These are phyloP conservation scores for Tylopilus vinaceipallidus DNA, from an alignment of 768 basidiomycete species.

Conservation along the genomic window DNA sequence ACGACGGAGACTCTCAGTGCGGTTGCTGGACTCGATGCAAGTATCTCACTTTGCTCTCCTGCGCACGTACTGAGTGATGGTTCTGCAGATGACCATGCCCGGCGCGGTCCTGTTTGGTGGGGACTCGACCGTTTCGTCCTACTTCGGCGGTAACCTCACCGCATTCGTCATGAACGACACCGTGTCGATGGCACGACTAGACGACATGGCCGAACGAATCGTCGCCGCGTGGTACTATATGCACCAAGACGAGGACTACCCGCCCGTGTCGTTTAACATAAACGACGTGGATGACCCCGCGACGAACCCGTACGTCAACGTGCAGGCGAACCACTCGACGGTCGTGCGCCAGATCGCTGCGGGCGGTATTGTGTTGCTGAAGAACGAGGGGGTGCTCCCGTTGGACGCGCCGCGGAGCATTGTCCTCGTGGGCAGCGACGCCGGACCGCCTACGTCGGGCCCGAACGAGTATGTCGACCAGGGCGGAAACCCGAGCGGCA, in stretches of 20 bases:
- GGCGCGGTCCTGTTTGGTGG: constrained; percentile 54
- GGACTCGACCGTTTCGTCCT: constrained; percentile 36
- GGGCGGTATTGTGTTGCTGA: constrained; percentile 65
- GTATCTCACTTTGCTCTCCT: constrained; percentile 16
- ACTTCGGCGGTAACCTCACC: constrained; percentile 61
- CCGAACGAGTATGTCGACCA: constrained; percentile 70
- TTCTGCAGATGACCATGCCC: constrained; percentile 67
- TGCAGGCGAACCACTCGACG: constrained; percentile 51
- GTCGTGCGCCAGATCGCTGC: constrained; percentile 62
- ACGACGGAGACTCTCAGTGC: constrained; percentile 46
- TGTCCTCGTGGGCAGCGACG: constrained; percentile 61
- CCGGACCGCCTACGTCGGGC: constrained; percentile 60
- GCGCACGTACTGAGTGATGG: background rate
- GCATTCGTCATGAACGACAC: constrained; percentile 56
- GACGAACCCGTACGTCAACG: constrained; percentile 48
- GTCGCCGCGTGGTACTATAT: constrained; percentile 57
- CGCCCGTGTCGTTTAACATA: constrained; percentile 23
- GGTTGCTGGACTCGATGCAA: constrained; percentile 60
- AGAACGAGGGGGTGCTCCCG: constrained; percentile 61
- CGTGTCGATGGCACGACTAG: constrained; percentile 55
- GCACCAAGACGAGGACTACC: constrained; percentile 33
- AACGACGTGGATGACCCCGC: constrained; percentile 30
- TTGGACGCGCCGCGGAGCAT: constrained; percentile 57
- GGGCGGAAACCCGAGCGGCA: constrained; percentile 58
- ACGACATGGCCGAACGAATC: constrained; percentile 74